Conservation (phyloP, 495 filamentous ascomycete species). For the Penicillium waksmanii region DNA sequence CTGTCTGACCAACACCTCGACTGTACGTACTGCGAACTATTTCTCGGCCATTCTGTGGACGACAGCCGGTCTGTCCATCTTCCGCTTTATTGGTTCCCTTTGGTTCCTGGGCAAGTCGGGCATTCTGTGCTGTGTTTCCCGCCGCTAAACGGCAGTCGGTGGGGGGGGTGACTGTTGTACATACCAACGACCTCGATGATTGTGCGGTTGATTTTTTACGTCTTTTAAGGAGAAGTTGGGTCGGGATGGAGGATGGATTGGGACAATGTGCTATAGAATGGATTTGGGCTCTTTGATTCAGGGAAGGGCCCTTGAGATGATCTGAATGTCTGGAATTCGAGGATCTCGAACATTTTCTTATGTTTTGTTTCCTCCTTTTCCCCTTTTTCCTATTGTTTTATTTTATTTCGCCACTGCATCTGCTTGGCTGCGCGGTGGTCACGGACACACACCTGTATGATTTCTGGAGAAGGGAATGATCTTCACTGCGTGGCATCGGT, state of each 20-base stretch:
- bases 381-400: background rate
- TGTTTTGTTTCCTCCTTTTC: background rate
- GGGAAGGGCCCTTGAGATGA: background rate
- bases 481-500: conserved; percentile 3
- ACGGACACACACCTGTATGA: conserved; percentile 10
- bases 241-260: background rate
- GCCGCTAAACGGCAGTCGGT: conserved; percentile 47
- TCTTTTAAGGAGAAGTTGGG: background rate
- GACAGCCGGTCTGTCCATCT: conserved; percentile 77
- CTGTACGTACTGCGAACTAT: conserved; percentile 77
- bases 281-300: background rate
- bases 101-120: conserved; percentile 91
- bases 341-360: conserved; percentile 1
- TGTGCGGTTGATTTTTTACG: background rate
- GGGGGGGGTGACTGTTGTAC: conserved; percentile 18
- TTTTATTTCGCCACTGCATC: conserved; percentile 1
- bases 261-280: conserved; percentile 14
- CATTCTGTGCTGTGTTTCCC: conserved; percentile 87
- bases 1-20: conserved; percentile 66
- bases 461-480: conserved; percentile 6
- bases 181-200: conserved; percentile 19
- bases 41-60: conserved; percentile 89
- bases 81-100: conserved; percentile 86
- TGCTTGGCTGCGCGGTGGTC: conserved; percentile 1
- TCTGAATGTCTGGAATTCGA: background rate